Base-by-base conservation (phyloP, 2,329 filamentous ascomycete genomes). In the Akanthomyces dipterigenus region DNA sequence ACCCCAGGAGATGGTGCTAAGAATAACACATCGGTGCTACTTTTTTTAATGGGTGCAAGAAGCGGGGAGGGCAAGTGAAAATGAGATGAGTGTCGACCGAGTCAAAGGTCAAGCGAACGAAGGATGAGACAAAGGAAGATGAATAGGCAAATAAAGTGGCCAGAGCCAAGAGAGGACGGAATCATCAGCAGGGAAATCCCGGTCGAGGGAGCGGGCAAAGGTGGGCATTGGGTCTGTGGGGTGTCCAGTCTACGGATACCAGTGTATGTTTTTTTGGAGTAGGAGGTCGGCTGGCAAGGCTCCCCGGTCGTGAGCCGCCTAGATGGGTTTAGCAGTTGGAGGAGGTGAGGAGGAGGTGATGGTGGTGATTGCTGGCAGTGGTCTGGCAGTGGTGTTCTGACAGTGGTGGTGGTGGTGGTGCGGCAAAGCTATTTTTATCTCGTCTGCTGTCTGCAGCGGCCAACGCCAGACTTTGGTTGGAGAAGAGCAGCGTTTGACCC, bases 381-480 rank as follows among this genome's bases (percentile, higher is more conserved):
- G 16, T 20, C 8, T 34, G 6, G 16, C 12, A 3, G 28, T 20
- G 20, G 43, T 11, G 20, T n/a, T n/a, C n/a, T n/a, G n/a, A n/a
- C n/a, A n/a, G 18, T 34, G 6, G 16, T 20, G 6, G 28, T 20
- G 20, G 43, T 11, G 20, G 11, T 45, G 31, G 49, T 51, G 49
- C 38, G 14, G 24, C 7, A 18, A 38, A 56, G 31, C 24, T 57
- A 57, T 57, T 57, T 57, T 57, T 57, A 48, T 48, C 42, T 48
- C 55, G 31, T 40, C 42, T 56, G 40, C 28, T 48, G 16, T 38
- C 49, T 53, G 48, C 28, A 50, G 48, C 18, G 48, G 28, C 45
- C 22, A 3, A 22, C 11, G 48, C 48, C 28, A 31, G 26, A 49
- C 31, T 34, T 2, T 34, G 31, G 53, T 55, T 55, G 53, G 53